Base-by-base conservation (phyloP, 192 early-diverging fungal genomes). In the Linnemannia elongata region DNA sequence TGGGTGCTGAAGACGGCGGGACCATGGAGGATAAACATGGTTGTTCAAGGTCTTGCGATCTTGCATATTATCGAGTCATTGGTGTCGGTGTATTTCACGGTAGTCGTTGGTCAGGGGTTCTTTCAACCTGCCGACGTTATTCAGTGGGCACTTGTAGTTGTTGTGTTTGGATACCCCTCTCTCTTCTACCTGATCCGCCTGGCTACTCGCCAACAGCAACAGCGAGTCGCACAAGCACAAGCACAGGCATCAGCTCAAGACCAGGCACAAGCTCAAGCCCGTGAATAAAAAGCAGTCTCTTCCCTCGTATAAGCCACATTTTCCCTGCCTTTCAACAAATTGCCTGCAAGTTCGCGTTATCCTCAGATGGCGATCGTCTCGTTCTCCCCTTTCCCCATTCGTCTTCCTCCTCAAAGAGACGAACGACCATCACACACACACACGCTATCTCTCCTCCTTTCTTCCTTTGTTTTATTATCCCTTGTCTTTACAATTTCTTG, bases 21-120 rank as follows among this genome's bases (percentile, higher is more conserved):
- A 5, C 18, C 79, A 4, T 38, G 57, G 30, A 44, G 33, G 44
- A 74, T 87, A 38, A 72, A 81, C 24, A 7, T 72, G 52, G 45
- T 75, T 13, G 76, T 75, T n/a, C 44, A 75, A 55, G 36, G 69
- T 1, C 47, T 75, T 9, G 33, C 24, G 8, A 52, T 57, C 12
- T 8, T 71, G 6, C 85, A 87, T 36, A 9, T 76, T 13, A 39
- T 81, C n/a, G 85, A 87, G 54, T 33, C 79, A 0, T 12, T 81
- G 2, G 71, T 81, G 1, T 74, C 85, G 30, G 60, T 87, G 33
- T 87, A 87, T 42, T 75, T 87, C 42, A 81, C 85, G 1, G 55
- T 76, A 0, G 54, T 87, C 1, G 85, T 87, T 18, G 80, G 85
- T 2, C 49, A 41, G 10, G 79, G 68, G 10, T 81, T 87, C 54